phyloP scores from a whole-genome alignment of 2,329 filamentous ascomycete genomes.

The Colletotrichum plurivorum region DNA sequence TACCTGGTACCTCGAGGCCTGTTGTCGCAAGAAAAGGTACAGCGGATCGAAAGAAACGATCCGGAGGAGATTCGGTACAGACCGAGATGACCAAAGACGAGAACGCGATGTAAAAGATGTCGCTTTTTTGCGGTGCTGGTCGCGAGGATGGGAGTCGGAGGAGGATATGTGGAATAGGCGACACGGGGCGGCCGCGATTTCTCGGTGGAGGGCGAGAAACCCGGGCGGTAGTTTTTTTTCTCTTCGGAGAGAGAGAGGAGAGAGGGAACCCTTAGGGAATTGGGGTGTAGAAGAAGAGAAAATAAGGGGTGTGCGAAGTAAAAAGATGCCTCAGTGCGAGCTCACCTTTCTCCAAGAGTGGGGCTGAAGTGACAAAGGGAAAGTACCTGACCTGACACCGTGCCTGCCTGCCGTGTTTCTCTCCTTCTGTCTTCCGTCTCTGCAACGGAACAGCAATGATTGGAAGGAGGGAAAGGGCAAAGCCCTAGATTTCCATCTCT shows the following conservation, averaged over 20 bases:
- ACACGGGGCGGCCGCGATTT: constrained; percentile 38
- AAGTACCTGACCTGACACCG: no score
- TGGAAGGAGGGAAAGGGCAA: no score
- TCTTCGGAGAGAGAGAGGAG: constrained; percentile 5
- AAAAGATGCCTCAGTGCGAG: no score
- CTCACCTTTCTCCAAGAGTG: no score
- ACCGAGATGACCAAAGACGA: background rate
- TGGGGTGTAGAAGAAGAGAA: background rate
- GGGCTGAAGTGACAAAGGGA: no score
- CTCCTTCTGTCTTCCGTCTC: no score
- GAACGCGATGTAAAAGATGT: background rate
- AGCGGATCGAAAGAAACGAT: background rate
- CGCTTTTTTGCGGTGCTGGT: background rate
- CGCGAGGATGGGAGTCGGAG: constrained; percentile 18
- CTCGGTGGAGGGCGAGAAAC: constrained; percentile 39
- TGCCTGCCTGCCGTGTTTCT: no score
- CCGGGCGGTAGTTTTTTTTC: constrained; percentile 35
- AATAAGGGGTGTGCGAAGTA: background rate
- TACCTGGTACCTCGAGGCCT: no score
- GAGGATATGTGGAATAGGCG: background rate
- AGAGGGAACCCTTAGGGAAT: background rate
- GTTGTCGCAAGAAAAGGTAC: background rate
- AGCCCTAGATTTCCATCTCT: no score
- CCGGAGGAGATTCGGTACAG: constrained; percentile 26
- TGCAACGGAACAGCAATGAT: no score